phyloP scores from a whole-genome alignment of 2,329 filamentous ascomycete genomes.

The Pestalotiopsis sp. region DNA sequence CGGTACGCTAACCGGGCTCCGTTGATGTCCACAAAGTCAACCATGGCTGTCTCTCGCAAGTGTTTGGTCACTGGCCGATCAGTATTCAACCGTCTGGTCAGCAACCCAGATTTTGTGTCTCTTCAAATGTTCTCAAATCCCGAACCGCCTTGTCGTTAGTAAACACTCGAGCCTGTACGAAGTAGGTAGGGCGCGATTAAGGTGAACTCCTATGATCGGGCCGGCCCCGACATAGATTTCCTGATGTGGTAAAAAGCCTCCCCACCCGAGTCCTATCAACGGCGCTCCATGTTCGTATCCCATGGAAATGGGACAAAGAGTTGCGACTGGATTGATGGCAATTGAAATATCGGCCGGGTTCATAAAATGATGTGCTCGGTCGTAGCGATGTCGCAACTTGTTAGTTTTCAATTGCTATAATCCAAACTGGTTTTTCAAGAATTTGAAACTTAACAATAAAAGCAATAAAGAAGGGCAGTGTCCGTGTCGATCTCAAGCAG shows the following conservation, averaged over 20 bases:
- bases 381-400: not conserved
- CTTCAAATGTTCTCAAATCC: too few species aligned
- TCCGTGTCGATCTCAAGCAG: not conserved
- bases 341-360: not conserved
- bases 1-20: slow-evolving; percentile 36
- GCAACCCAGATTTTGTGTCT: too few species aligned
- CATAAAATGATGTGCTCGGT: not conserved
- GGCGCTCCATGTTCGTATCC: not conserved
- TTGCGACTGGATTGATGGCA: not conserved
- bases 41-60: slow-evolving; percentile 9
- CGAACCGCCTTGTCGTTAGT: not conserved
- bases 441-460: not conserved
- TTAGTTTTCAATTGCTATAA: not conserved
- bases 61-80: too few species aligned
- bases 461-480: not conserved
- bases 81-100: too few species aligned
- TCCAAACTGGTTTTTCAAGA: not conserved
- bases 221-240: not conserved
- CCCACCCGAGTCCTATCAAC: not conserved
- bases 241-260: not conserved
- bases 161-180: too few species aligned
- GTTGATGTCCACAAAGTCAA: slow-evolving; percentile 34
- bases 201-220: not conserved
- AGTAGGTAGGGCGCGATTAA: not conserved
- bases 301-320: not conserved